phyloP scores from a whole-genome alignment of 148 eudicot genomes.

The Nepenthes gracilis region DNA sequence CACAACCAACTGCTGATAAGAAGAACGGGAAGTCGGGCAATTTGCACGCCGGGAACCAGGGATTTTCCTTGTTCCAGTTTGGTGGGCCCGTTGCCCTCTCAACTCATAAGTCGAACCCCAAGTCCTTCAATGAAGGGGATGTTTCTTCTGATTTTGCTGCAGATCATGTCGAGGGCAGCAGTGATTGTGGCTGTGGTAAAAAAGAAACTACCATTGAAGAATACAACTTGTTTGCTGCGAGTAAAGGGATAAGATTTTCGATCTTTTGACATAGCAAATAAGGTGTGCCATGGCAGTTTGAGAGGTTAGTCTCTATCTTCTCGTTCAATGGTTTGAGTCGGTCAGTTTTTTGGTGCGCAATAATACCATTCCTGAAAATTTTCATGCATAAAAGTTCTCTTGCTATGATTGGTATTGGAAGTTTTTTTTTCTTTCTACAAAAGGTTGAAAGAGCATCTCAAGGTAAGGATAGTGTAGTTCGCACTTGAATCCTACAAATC shows the following conservation, averaged over 20 bases:
- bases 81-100: slow-evolving; percentile 66
- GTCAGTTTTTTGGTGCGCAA: slow-evolving; percentile 25
- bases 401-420: no score
- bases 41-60: slow-evolving; percentile 21
- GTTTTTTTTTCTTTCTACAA: no score
- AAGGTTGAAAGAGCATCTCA: no score
- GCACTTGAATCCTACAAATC: no score
- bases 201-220: slow-evolving; percentile 59
- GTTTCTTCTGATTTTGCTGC: slow-evolving; percentile 14
- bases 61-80: slow-evolving; percentile 88
- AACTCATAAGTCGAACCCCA: slow-evolving; percentile 21
- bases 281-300: slow-evolving; percentile 27
- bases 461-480: no score
- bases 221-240: slow-evolving; percentile 83
- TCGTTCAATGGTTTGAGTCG: slow-evolving; percentile 5
- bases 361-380: slow-evolving; percentile 24
- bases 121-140: slow-evolving; percentile 34
- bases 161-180: slow-evolving; percentile 23
- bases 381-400: background rate
- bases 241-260: slow-evolving; percentile 74
- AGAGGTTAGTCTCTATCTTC: slow-evolving; percentile 20
- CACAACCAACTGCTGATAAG: slow-evolving; percentile 13
- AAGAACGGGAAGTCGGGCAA: slow-evolving; percentile 22
- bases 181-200: slow-evolving; percentile 29
- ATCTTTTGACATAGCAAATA: slow-evolving; percentile 32